Conservation (phyloP, 345 rosid species). For the Citrus glauca region DNA sequence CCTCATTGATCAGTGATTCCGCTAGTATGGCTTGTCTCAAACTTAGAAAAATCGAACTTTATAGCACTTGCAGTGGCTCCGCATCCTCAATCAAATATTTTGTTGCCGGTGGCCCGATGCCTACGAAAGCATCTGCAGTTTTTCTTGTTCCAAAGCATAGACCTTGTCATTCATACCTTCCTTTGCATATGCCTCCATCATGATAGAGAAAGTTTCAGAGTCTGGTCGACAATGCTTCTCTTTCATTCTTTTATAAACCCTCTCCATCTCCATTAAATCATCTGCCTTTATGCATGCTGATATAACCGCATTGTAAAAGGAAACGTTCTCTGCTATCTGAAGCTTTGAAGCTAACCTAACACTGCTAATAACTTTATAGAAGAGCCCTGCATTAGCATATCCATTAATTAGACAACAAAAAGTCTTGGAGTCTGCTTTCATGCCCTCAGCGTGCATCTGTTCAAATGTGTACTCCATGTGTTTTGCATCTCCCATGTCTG, state of each 20-base stretch:
- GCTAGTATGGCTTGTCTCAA: background rate
- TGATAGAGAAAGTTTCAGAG: slow-evolving; percentile 41
- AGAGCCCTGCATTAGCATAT: slow-evolving; percentile 75
- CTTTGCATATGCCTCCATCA: slow-evolving; percentile 72
- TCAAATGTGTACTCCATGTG: slow-evolving; percentile 81
- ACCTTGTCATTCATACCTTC: slow-evolving; percentile 83
- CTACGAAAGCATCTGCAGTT: slow-evolving; percentile 18
- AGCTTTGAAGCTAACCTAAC: slow-evolving; percentile 71
- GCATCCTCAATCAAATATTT: background rate
- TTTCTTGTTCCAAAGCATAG: slow-evolving; percentile 72
- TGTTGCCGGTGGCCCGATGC: background rate
- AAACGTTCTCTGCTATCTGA: slow-evolving; percentile 68
- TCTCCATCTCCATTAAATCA: slow-evolving; percentile 92
- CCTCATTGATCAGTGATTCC: background rate
- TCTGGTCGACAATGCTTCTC: slow-evolving; percentile 56
- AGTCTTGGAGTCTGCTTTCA: slow-evolving; percentile 86
- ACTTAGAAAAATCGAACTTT: background rate
- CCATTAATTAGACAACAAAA: slow-evolving; percentile 81
- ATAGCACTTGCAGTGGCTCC: background rate
- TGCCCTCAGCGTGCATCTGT: slow-evolving; percentile 81
- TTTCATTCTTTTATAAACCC: slow-evolving; percentile 75
- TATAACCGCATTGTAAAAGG: slow-evolving; percentile 67
- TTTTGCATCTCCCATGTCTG: slow-evolving; percentile 82
- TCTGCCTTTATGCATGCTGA: slow-evolving; percentile 71
- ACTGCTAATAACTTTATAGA: slow-evolving; percentile 69